A percentile compares a stretch with the other conserved stretches of the same genome.
Conservation (phyloP, 352 stramenopile species). For the Salisapilia sapeloensis region DNA sequence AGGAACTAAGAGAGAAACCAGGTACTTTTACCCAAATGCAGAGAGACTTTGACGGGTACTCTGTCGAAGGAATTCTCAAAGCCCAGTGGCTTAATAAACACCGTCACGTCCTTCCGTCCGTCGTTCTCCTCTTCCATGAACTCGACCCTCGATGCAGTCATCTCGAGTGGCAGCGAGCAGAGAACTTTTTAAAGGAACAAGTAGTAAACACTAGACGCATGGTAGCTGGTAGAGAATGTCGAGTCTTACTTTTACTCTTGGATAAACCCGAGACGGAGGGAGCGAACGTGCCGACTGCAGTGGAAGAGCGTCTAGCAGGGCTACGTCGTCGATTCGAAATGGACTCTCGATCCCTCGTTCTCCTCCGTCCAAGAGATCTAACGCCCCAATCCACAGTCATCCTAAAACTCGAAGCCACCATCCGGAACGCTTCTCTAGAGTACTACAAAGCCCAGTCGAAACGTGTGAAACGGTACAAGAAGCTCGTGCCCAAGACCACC, state of each 20-base stretch:
- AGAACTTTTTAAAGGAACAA: conserved; percentile 51
- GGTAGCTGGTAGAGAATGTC: conserved; percentile 48
- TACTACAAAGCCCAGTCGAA: conserved; percentile 83
- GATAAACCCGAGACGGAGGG: conserved; percentile 63
- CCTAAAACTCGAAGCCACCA: conserved; percentile 48
- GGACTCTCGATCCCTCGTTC: conserved; percentile 52
- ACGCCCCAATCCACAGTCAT: conserved; percentile 33
- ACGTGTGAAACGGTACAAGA: conserved; percentile 79
- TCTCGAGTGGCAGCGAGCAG: conserved; percentile 50
- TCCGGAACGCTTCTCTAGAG: conserved; percentile 65
- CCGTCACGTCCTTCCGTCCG: conserved; percentile 58
- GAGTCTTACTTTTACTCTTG: conserved; percentile 60
- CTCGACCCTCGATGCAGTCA: conserved; percentile 62
- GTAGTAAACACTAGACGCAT: conserved; percentile 50
- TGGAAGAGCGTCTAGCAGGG: conserved; percentile 53
- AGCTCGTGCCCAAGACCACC: conserved; percentile 44
- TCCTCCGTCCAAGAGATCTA: conserved; percentile 50
- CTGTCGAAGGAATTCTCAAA: conserved; percentile 57
- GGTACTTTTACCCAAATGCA: conserved; percentile 75
- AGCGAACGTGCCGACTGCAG: conserved; percentile 33
- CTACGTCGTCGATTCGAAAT: conserved; percentile 52
- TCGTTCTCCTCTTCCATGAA: conserved; percentile 71
- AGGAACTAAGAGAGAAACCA: conserved; percentile 73
- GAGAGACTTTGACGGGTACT: conserved; percentile 64
- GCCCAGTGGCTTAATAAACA: conserved; percentile 77